Evolutionary conservation across 768 basidiomycete species (phyloP), one percentile per base, ranked within the genome.

Genomic region (Boletus barrowsii): DNA sequence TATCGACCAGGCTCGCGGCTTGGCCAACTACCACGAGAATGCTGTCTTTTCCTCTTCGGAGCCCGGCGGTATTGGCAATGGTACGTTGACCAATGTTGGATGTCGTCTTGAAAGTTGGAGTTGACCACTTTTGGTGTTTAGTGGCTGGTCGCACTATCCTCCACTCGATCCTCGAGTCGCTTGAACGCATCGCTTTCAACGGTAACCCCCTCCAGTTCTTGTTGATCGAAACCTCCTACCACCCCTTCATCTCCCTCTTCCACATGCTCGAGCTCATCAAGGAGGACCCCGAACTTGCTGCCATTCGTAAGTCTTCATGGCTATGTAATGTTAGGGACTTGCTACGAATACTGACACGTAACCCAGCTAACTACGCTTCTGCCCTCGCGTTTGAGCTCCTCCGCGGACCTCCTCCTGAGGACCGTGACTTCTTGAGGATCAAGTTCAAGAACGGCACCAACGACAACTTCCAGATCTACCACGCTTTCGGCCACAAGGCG

Each of bases 201-300:
- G 83, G 80, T 57, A 86, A 90, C 73, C 86, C 89, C 42, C 82
- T 93, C 48, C 86, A 89, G 63, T 80, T 94, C 73, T 76, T 87
- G 71, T 68, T 92, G 60, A 77, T 90, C 61, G 83, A 89, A 73
- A 85, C 86, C 15, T 88, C 89, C 58, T 94, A 94, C 77, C 92
- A 93, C 70, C 86, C 92, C 14, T 91, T 95, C 81, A 85, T 93
- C 64, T 92, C 90, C 5, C 78, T 94, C 70, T 88, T 94, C 82
- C 82, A 85, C 67, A 81, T 88, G 70, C 82, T 89, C 18, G 88
- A 87, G 53, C 72, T 87, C 52, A 61, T 71, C 60, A 74, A 80
- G 56, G 72, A 79, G 26, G 71, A 83, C 66, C 86, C 87, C 1
- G 79, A 86, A 50, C 69, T 86, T 59, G 70, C 74, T 46, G 83